Evolutionary conservation across 2,329 filamentous ascomycete species (phyloP), one percentile per base, ranked within the genome.

Genomic region (Aspergillus aculeatinus): DNA sequence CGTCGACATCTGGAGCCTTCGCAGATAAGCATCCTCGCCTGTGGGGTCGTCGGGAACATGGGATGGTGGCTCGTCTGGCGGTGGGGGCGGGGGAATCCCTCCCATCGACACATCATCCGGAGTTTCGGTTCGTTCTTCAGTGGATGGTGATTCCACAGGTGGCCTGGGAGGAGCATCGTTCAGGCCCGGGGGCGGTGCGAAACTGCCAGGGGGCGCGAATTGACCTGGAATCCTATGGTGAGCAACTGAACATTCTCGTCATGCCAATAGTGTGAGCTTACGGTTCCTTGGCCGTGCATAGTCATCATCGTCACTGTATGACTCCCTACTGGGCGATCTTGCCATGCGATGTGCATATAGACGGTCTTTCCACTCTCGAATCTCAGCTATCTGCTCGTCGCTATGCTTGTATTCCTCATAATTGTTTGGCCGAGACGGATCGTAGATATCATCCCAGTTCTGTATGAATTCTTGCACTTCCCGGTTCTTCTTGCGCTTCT

Each of bases 381-480:
- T 85, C 72, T 96, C 92, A 19, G 84, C 80, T 60, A 93, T 85
- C 71, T 91, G 89, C 77, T 96, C 92, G 60, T 96, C 91, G 70
- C 91, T 95, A 61, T 87, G 83, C 61, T 90, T 84, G 72, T 95
- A 97, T 70, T 94, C 90, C 58, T 93, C 89, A 53, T 94, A 90
- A 66, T 88, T 92, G 47, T 91, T 96, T 9, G 93, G 92, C 44
- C 90, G 81, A 11, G 89, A 82, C 0, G 92, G 91, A 70, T 96
- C 93, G 73, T 96, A 97, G 25, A 95, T 85, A 72, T 96, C 92
- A 73, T 96, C 90, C 92, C 92, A 97, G 71, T 96, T 88, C n/a
- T 83, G 78, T 5, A 77, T 76, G 31, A 83, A 75, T 51, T 81
- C 80, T 5, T 85, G 80, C 64, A 84, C 82, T 61, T 86, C 83